phyloP scores from a whole-genome alignment of 2,329 filamentous ascomycete genomes.

The Talaromyces sp. region DNA sequence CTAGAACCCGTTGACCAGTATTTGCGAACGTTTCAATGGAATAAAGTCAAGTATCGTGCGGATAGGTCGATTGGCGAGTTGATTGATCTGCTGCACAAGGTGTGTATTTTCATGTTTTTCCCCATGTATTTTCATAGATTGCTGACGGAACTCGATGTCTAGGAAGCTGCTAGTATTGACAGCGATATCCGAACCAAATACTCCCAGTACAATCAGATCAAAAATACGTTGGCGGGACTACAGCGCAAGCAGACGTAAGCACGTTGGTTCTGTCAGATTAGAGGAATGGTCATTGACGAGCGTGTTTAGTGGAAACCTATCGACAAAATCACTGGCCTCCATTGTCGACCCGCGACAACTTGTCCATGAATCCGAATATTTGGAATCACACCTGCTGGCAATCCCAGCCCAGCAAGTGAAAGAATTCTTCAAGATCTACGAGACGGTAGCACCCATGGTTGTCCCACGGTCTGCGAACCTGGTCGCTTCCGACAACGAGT shows the following conservation, averaged over 20 bases:
- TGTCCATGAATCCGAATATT: slow-evolving; percentile 88
- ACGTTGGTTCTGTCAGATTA: neutral
- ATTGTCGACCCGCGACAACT: slow-evolving; percentile 77
- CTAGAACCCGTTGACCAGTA: slow-evolving; percentile 95
- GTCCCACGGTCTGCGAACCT: slow-evolving; percentile 82
- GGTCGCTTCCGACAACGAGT: slow-evolving; percentile 83
- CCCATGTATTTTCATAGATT: neutral
- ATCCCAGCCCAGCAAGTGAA: slow-evolving; percentile 76
- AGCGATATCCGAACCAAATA: slow-evolving; percentile 94
- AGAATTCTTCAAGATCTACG: slow-evolving; percentile 85
- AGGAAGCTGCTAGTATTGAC: slow-evolving; percentile 89
- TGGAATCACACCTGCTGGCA: slow-evolving; percentile 90
- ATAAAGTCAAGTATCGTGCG: slow-evolving; percentile 93
- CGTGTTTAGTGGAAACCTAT: slow-evolving; percentile 70
- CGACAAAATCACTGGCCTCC: slow-evolving; percentile 87
- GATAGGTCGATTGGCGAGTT: slow-evolving; percentile 87
- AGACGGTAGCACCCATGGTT: slow-evolving; percentile 84
- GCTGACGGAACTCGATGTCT: neutral
- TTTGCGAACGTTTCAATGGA: slow-evolving; percentile 85
- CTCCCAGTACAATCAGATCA: slow-evolving; percentile 88
- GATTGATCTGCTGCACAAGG: slow-evolving; percentile 84
- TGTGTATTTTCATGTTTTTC: slow-evolving; percentile 26
- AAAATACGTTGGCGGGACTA: slow-evolving; percentile 74
- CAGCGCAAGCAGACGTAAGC: slow-evolving; percentile 82
- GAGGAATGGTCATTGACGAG: neutral